Evolutionary conservation across 2,329 filamentous ascomycete genomes (phyloP).

Genomic region (Nemania sp.): DNA sequence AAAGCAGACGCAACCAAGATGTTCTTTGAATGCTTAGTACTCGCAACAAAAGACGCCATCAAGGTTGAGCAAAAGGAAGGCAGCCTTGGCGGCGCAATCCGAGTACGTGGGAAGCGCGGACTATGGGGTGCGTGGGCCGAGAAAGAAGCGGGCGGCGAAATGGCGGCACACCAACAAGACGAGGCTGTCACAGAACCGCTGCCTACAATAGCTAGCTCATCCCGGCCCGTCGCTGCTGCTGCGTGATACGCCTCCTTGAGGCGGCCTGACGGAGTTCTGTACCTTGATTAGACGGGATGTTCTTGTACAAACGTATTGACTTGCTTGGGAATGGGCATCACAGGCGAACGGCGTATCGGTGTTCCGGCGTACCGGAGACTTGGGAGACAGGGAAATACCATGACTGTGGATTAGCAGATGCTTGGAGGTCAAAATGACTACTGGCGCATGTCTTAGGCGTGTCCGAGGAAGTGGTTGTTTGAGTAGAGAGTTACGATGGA

Average conservation of each 20-base stretch:
- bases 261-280: constrained; percentile 17
- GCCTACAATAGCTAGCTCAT: constrained; percentile 42
- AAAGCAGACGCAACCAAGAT: constrained; percentile 96
- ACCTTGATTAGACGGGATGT: constrained; percentile 33
- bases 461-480: constrained; percentile 14
- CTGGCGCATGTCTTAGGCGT: constrained; percentile 19
- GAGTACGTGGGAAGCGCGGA: constrained; percentile 88
- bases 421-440: constrained; percentile 36
- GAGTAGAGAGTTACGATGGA: constrained; percentile 15
- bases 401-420: constrained; percentile 38
- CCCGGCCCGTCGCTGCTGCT: constrained; percentile 39
- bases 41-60: constrained; percentile 97
- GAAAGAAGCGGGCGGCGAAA: constrained; percentile 67
- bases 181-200: constrained; percentile 44
- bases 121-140: constrained; percentile 98
- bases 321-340: constrained; percentile 37
- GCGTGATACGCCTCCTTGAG: constrained; percentile 27
- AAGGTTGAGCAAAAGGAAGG: constrained; percentile 86
- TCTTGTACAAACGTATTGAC: constrained; percentile 43
- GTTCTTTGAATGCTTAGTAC: constrained; percentile 96
- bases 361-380: constrained; percentile 32
- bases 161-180: constrained; percentile 56
- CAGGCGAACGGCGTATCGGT: constrained; percentile 39
- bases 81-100: constrained; percentile 75
- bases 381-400: constrained; percentile 41